Evolutionary conservation across 2,329 filamentous ascomycete species (phyloP).

Genomic region (Aspergillus sclerotialis): DNA sequence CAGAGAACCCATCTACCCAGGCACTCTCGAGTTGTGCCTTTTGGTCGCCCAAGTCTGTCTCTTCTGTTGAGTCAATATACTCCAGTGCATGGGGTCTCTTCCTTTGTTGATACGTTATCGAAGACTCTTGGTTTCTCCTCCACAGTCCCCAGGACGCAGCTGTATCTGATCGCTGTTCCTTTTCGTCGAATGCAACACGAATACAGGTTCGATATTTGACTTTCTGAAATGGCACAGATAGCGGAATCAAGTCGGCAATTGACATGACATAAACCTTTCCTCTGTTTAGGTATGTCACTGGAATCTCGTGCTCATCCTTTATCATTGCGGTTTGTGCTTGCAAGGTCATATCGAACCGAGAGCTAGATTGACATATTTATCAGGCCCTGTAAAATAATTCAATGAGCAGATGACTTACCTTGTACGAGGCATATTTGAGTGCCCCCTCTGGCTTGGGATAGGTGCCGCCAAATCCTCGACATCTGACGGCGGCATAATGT

Average conservation of each 20-base stretch:
- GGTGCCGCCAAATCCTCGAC: too few species aligned
- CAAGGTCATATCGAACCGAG: conserved; percentile 78
- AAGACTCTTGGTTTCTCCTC: conserved; percentile 90
- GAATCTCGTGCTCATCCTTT: conserved; percentile 77
- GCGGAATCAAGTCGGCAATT: conserved; percentile 65
- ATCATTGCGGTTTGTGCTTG: conserved; percentile 91
- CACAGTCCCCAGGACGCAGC: conserved; percentile 74
- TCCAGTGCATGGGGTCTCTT: conserved; percentile 17
- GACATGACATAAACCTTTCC: conserved; percentile 86
- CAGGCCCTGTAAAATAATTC: too few species aligned
- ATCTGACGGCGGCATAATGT: too few species aligned
- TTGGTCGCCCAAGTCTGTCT: neutral
- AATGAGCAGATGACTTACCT: too few species aligned
- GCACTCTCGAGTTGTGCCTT: too few species aligned
- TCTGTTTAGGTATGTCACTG: conserved; percentile 94
- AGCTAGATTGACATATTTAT: too few species aligned
- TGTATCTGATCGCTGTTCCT: conserved; percentile 74
- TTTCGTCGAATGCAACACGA: conserved; percentile 85
- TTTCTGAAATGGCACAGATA: conserved; percentile 50
- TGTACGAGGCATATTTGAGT: too few species aligned
- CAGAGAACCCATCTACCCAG: conserved; percentile 7
- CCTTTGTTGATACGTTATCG: conserved; percentile 69
- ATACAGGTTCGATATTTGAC: conserved; percentile 77
- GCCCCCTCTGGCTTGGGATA: too few species aligned
- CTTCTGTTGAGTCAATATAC: neutral